phyloP scores from a whole-genome alignment of 2,329 filamentous ascomycete genomes.

The Xylaria polymorpha region DNA sequence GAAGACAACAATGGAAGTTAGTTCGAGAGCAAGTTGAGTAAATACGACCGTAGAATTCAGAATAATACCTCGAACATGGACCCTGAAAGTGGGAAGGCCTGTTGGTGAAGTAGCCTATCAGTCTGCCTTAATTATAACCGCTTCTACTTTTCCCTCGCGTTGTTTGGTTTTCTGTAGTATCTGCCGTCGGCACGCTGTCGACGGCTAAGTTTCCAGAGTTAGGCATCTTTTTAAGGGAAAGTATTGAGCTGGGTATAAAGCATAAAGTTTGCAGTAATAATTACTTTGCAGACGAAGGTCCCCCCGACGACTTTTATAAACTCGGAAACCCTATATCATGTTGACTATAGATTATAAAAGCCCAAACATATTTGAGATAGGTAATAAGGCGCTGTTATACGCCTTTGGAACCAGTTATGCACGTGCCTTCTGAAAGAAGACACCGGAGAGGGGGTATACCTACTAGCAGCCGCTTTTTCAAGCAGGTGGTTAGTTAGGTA shows the following conservation, averaged over 20 bases:
- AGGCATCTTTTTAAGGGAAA: neutral
- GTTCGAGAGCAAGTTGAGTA: neutral
- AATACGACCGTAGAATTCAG: neutral
- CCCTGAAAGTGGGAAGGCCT: neutral
- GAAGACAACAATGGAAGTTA: neutral
- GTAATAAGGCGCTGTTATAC: neutral
- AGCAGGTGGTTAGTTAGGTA: neutral
- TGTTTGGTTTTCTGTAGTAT: neutral
- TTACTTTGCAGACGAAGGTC: neutral
- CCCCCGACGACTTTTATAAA: neutral
- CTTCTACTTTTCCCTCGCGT: neutral
- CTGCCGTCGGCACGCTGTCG: neutral
- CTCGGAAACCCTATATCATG: neutral
- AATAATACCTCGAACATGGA: neutral
- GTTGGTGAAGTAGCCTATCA: neutral
- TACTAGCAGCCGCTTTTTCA: neutral
- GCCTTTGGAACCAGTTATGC: neutral
- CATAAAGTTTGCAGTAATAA: no score
- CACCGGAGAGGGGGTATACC: neutral
- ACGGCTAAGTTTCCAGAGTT: neutral
- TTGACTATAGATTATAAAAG: neutral
- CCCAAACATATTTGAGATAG: neutral
- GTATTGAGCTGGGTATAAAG: neutral
- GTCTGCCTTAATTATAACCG: neutral
- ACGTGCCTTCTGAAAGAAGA: neutral